These are phyloP conservation scores for Phoenix dactylifera DNA, from an alignment of 176 grass and related monocot genomes.

Conservation along the genomic window DNA sequence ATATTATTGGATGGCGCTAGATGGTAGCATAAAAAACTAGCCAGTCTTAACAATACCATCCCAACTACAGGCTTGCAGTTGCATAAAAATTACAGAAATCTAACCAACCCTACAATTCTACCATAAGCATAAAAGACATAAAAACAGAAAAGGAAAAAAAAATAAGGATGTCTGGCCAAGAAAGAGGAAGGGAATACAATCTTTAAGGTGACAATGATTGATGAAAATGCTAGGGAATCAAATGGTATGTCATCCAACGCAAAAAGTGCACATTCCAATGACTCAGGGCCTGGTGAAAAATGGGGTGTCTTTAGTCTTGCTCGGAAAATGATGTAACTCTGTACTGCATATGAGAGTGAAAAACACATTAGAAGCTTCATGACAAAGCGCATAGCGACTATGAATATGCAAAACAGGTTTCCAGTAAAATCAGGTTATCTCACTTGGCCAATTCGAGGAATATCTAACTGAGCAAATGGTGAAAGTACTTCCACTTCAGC, in stretches of 20 bases:
- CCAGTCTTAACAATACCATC: too few species aligned
- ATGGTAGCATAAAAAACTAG: not conserved
- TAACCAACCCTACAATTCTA: too few species aligned
- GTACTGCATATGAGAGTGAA: constrained; percentile 80
- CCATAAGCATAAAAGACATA: not conserved
- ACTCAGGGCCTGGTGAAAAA: constrained; percentile 83
- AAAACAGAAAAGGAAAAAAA: constrained; percentile 1
- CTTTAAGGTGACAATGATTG: constrained; percentile 85
- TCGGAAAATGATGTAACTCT: constrained; percentile 99
- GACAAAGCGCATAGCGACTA: not conserved
- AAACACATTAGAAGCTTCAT: constrained; percentile 27
- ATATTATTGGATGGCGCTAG: too few species aligned
- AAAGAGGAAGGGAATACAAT: constrained; percentile 38
- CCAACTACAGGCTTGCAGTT: too few species aligned
- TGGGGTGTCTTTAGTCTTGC: constrained; percentile 70
- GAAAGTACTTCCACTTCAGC: constrained; percentile 96
- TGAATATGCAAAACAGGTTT: not conserved
- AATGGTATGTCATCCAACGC: constrained; percentile 91
- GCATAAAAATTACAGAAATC: too few species aligned
- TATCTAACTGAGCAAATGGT: constrained; percentile 96
- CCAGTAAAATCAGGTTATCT: constrained; percentile 19
- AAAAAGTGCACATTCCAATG: constrained; percentile 81
- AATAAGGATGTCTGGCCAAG: constrained; percentile 1
- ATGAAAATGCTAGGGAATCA: constrained; percentile 92
- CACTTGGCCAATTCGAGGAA: constrained; percentile 96